Conservation (phyloP, 2,329 filamentous ascomycete species). For the Claviceps spartinae region DNA sequence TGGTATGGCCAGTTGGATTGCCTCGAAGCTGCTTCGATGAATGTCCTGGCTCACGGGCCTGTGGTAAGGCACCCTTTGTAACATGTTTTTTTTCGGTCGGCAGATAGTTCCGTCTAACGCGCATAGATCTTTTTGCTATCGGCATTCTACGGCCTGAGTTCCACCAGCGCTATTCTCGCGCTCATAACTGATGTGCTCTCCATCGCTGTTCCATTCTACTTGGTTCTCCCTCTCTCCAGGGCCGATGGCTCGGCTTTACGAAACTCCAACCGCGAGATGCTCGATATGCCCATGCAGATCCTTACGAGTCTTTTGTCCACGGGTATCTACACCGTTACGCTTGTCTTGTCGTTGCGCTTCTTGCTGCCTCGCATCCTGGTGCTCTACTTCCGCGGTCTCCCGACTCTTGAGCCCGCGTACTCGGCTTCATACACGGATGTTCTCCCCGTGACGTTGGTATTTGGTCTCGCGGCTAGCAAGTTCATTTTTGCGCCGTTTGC, state of each 20-base stretch:
- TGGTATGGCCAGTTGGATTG: constrained; percentile 68
- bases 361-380: constrained; percentile 62
- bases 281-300: constrained; percentile 48
- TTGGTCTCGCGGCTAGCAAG: constrained; percentile 57
- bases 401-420: constrained; percentile 55
- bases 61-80: constrained; percentile 27
- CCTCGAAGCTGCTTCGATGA: constrained; percentile 51
- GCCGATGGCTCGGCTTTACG: constrained; percentile 44
- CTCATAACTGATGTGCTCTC: constrained; percentile 56
- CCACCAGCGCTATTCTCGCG: constrained; percentile 44
- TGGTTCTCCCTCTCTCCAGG: constrained; percentile 55
- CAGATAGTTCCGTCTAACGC: not conserved
- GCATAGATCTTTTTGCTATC: constrained; percentile 55
- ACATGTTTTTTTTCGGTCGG: too few species aligned
- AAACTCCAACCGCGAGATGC: constrained; percentile 49
- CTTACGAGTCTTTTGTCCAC: constrained; percentile 57
- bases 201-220: constrained; percentile 57
- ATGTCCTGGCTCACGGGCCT: constrained; percentile 61
- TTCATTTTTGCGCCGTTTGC: constrained; percentile 67
- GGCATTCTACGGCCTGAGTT: constrained; percentile 62
- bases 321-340: constrained; percentile 58
- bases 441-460: constrained; percentile 40
- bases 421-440: constrained; percentile 46
- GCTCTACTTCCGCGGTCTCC: constrained; percentile 59
- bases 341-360: constrained; percentile 56